phyloP scores from a whole-genome alignment of 2,329 filamentous ascomycete species.

The Diaporthe ampelina region DNA sequence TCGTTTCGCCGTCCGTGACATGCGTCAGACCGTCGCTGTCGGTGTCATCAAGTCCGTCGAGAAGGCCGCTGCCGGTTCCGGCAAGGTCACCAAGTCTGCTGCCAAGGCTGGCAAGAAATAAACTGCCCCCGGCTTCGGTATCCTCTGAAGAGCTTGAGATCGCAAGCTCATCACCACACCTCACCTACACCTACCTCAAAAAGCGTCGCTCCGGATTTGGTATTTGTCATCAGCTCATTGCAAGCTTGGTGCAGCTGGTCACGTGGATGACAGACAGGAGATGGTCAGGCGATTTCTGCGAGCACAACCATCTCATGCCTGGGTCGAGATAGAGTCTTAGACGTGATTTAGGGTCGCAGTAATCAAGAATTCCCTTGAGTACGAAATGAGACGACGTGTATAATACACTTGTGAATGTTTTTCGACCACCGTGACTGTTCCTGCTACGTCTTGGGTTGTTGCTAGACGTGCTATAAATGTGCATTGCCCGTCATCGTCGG shows the following conservation, averaged over 20 bases:
- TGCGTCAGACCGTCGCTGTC: slow-evolving; percentile 91
- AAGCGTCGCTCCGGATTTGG: slow-evolving; percentile 46
- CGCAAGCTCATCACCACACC: slow-evolving; percentile 38
- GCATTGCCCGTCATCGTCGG: background rate
- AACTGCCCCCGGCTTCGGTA: slow-evolving; percentile 50
- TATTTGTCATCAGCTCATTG: slow-evolving; percentile 42
- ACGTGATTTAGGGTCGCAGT: slow-evolving; percentile 47
- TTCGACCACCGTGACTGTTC: background rate
- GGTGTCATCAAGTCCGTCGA: slow-evolving; percentile 94
- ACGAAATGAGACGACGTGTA: background rate
- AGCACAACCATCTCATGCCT: slow-evolving; percentile 51
- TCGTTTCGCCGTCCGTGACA: slow-evolving; percentile 99
- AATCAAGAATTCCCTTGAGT: slow-evolving; percentile 42
- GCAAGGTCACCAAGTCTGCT: slow-evolving; percentile 80
- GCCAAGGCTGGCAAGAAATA: slow-evolving; percentile 84
- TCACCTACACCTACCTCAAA: slow-evolving; percentile 34
- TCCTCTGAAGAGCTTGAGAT: slow-evolving; percentile 39
- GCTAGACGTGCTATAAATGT: too few relatives aligned
- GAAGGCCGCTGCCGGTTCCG: slow-evolving; percentile 69
- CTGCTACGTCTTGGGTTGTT: background rate
- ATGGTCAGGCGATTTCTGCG: slow-evolving; percentile 50
- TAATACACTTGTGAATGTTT: background rate
- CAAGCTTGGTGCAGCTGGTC: slow-evolving; percentile 49
- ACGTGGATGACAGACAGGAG: slow-evolving; percentile 49
- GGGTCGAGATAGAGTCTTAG: slow-evolving; percentile 53